Evolutionary conservation across 2,329 filamentous ascomycete genomes (phyloP).

Genomic region (Huntiella savannae): DNA sequence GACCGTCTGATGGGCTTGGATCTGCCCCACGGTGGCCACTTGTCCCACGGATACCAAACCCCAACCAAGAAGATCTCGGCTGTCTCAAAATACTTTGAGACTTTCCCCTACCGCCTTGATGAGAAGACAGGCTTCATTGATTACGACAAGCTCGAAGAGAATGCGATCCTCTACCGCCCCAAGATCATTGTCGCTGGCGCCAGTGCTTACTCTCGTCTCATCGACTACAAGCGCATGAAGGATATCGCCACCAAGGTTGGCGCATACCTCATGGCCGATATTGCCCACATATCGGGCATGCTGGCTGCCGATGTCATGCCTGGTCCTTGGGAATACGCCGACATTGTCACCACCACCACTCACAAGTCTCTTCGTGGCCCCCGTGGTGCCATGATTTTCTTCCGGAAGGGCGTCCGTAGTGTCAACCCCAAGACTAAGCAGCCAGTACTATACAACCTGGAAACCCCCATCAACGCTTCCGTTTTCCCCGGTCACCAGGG

Average conservation of each 20-base stretch:
- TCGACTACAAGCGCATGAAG: constrained; percentile 92
- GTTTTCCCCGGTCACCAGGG: constrained; percentile 99
- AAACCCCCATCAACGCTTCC: constrained; percentile 93
- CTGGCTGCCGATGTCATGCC: constrained; percentile 86
- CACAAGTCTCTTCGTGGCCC: constrained; percentile 98
- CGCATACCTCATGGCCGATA: constrained; percentile 89
- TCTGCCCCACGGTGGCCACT: constrained; percentile 81
- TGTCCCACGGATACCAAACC: constrained; percentile 95
- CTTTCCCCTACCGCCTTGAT: constrained; percentile 85
- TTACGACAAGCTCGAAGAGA: constrained; percentile 81
- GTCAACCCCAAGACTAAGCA: constrained; percentile 85
- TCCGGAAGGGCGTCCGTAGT: constrained; percentile 86
- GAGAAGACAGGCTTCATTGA: constrained; percentile 88
- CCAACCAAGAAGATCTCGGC: constrained; percentile 63
- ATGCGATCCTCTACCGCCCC: constrained; percentile 79
- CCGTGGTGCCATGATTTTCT: constrained; percentile 99
- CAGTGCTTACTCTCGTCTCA: constrained; percentile 92
- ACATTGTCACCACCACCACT: constrained; percentile 94
- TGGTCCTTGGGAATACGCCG: constrained; percentile 78
- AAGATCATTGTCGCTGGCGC: constrained; percentile 94
- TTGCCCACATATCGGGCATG: constrained; percentile 96
- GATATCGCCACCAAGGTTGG: constrained; percentile 86
- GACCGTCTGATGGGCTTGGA: constrained; percentile 95
- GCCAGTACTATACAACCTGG: constrained; percentile 66
- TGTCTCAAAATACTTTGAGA: constrained; percentile 98